Conservation (phyloP, 768 basidiomycete genomes). For the Lentinula detonsa region DNA sequence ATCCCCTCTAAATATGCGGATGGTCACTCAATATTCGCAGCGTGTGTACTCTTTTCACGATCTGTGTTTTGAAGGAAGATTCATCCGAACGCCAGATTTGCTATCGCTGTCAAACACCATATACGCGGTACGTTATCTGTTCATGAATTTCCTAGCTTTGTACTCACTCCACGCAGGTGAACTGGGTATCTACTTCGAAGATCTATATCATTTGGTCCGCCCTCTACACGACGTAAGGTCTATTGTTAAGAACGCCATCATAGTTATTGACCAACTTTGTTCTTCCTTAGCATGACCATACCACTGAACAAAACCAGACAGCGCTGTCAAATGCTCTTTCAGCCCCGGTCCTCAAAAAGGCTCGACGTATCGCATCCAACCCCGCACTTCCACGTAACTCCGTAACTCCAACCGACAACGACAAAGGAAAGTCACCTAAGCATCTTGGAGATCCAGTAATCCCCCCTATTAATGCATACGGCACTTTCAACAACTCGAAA, state of each 20-base stretch:
- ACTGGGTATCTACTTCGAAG: conserved; percentile 56
- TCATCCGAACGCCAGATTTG: conserved; percentile 11
- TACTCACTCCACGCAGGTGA: conserved; percentile 31
- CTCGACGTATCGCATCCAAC: conserved; percentile 8
- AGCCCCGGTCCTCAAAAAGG: neutral
- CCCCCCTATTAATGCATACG: conserved; percentile 5
- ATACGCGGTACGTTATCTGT: conserved; percentile 36
- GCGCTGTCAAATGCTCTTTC: neutral
- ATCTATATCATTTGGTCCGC: conserved; percentile 50
- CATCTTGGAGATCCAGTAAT: neutral
- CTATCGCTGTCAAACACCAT: conserved; percentile 43
- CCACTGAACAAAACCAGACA: conserved; percentile 4
- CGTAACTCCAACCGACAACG: neutral
- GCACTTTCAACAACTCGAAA: conserved; percentile 4
- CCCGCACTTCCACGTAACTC: neutral
- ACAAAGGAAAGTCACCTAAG: neutral
- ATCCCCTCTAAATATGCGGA: no score
- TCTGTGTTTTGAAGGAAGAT: neutral
- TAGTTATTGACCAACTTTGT: neutral
- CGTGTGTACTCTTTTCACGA: conserved; percentile 11
- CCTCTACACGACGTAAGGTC: conserved; percentile 46
- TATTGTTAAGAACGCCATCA: no score
- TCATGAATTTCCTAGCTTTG: neutral
- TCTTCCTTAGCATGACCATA: conserved; percentile 6
- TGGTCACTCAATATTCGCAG: conserved; percentile 12